phyloP scores from a whole-genome alignment of 2,329 filamentous ascomycete genomes.

The Nigrospora osmanthi region DNA sequence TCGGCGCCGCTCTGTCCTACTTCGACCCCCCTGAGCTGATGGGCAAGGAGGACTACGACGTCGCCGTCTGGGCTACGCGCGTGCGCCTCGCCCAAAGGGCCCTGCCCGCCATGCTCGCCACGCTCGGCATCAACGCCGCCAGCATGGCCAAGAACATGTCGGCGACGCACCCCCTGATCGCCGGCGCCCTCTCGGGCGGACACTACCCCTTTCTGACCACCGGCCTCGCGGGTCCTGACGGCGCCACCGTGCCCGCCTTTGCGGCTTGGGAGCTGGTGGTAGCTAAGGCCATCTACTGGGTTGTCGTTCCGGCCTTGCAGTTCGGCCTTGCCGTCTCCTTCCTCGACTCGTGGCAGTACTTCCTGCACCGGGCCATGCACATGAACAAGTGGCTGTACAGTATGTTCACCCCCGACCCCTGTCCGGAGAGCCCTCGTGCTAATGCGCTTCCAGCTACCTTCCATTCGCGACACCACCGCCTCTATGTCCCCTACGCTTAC shows the following conservation, averaged over 20 bases:
- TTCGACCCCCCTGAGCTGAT: conserved; percentile 67
- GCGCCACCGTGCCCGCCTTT: conserved; percentile 59
- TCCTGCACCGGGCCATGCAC: conserved; percentile 93
- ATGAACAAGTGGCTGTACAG: conserved; percentile 95
- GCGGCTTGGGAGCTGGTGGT: conserved; percentile 71
- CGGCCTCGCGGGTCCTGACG: conserved; percentile 43
- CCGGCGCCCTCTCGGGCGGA: conserved; percentile 71
- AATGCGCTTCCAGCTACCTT: conserved; percentile 55
- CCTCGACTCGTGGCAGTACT: conserved; percentile 97
- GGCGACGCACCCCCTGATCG: conserved; percentile 62
- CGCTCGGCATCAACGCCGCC: conserved; percentile 69
- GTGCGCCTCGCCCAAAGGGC: conserved; percentile 70
- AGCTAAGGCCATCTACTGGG: conserved; percentile 75
- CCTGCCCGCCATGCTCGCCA: conserved; percentile 63
- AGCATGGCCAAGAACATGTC: conserved; percentile 70
- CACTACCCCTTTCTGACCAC: conserved; percentile 66
- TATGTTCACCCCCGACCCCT: conserved; percentile 58
- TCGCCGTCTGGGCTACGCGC: conserved; percentile 83
- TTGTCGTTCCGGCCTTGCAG: conserved; percentile 68
- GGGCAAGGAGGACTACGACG: conserved; percentile 76
- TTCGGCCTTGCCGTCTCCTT: conserved; percentile 66
- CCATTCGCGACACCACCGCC: conserved; percentile 90
- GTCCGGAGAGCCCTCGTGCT: neutral
- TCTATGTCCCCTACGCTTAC: conserved; percentile 96
- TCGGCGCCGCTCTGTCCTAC: conserved; percentile 58